phyloP scores from a whole-genome alignment of 2,329 filamentous ascomycete genomes.

The Podosphaera xanthii region DNA sequence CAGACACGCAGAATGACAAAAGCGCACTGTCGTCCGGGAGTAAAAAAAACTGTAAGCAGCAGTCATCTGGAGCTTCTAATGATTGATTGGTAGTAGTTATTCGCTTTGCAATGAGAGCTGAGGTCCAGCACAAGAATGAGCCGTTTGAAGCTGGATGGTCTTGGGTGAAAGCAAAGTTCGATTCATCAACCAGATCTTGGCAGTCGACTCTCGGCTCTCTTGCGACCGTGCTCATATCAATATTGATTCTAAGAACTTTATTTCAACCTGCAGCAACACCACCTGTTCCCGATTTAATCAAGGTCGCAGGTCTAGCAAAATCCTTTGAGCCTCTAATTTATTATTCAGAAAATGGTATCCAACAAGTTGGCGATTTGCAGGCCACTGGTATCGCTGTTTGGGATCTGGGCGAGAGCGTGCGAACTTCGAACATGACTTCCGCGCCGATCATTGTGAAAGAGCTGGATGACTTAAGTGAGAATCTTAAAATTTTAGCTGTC shows the following conservation, averaged over 20 bases:
- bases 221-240: constrained; percentile 37
- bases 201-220: constrained; percentile 39
- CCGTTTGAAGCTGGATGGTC: constrained; percentile 54
- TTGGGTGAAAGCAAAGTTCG: constrained; percentile 36
- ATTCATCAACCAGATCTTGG: constrained; percentile 44
- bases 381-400: constrained; percentile 84
- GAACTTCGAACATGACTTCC: constrained; percentile 75
- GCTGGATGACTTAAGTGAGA: constrained; percentile 68
- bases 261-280: constrained; percentile 43
- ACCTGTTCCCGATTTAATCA: constrained; percentile 66
- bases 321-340: constrained; percentile 89
- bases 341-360: constrained; percentile 73
- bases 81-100: constrained; percentile 38
- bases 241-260: constrained; percentile 40
- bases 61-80: constrained; percentile 4
- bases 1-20: background rate
- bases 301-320: constrained; percentile 70
- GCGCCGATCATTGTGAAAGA: constrained; percentile 67
- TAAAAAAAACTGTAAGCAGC: constrained; percentile 26
- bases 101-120: constrained; percentile 66
- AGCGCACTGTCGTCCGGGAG: constrained; percentile 9
- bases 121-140: constrained; percentile 70
- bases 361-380: constrained; percentile 70
- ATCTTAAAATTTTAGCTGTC: constrained; percentile 58
- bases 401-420: constrained; percentile 80